Percentiles rank a stretch among this genome's conserved stretches.
Evolutionary conservation across 139 green algal genomes (phyloP).

Genomic region (Marvania coccoides): DNA sequence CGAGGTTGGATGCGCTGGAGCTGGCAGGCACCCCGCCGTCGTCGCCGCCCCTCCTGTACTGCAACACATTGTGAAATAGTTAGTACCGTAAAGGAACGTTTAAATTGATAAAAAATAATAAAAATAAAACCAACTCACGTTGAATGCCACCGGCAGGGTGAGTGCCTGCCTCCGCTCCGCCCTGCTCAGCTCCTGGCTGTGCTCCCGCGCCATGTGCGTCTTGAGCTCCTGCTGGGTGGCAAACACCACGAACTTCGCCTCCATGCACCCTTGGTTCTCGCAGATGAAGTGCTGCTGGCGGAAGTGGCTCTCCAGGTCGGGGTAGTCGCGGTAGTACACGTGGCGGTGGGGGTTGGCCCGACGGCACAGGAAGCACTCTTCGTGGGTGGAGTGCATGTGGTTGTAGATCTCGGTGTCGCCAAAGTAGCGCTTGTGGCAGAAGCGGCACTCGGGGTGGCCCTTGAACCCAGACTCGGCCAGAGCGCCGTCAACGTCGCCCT

Average conservation of each 20-base stretch:
- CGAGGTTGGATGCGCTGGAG: neutral
- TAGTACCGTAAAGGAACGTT: constrained; percentile 2
- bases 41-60: neutral
- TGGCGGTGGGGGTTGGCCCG: constrained; percentile 57
- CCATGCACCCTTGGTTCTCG: constrained; percentile 72
- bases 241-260: constrained; percentile 91
- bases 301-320: constrained; percentile 83
- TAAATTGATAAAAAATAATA: neutral
- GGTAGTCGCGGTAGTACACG: constrained; percentile 87
- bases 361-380: constrained; percentile 85
- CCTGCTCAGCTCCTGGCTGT: constrained; percentile 57
- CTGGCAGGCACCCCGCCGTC: neutral
- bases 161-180: constrained; percentile 59
- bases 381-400: constrained; percentile 86
- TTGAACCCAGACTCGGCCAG: constrained; percentile 84
- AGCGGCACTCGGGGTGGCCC: constrained; percentile 73
- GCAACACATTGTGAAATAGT: neutral
- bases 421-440: constrained; percentile 78
- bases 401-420: constrained; percentile 80
- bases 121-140: constrained; percentile 10
- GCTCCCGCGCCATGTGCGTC: constrained; percentile 63
- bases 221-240: constrained; percentile 68
- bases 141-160: constrained; percentile 56
- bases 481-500: constrained; percentile 63
- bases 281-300: constrained; percentile 70